Evolutionary conservation across 1,284 basidiomycete species (phyloP).

Genomic region (Puccinia coronata): DNA sequence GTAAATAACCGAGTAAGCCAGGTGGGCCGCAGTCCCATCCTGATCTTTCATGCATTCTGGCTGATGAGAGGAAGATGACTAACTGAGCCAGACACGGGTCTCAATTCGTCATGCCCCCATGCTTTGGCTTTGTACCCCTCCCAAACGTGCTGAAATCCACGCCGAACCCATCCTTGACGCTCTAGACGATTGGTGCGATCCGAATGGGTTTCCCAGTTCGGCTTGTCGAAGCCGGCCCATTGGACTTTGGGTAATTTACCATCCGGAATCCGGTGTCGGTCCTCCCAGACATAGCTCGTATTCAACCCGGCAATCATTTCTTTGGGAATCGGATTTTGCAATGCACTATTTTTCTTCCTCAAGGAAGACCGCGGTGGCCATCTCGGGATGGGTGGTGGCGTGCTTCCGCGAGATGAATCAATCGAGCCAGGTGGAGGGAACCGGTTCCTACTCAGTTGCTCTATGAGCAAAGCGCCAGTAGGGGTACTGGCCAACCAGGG

Average conservation of each 20-base stretch:
- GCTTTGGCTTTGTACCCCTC: conserved; percentile 47
- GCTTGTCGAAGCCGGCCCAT: conserved; percentile 29
- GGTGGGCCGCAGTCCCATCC: too few species aligned
- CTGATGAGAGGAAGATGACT: background rate
- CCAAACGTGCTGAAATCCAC: conserved; percentile 42
- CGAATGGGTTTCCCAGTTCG: conserved; percentile 11
- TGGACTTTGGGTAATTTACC: conserved; percentile 26
- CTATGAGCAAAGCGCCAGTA: background rate
- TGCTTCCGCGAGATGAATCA: conserved; percentile 8
- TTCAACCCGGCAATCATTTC: conserved; percentile 6
- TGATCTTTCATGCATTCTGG: background rate
- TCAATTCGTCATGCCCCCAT: conserved; percentile 45
- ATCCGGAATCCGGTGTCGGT: background rate
- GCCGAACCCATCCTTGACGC: conserved; percentile 34
- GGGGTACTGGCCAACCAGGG: background rate
- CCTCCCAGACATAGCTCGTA: conserved; percentile 19
- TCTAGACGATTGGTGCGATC: background rate
- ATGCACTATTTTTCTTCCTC: background rate
- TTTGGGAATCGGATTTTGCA: conserved; percentile 17
- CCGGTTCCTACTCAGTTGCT: conserved; percentile 25
- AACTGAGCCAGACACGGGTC: conserved; percentile 31
- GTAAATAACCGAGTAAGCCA: conserved; percentile 1
- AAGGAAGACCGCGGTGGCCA: background rate
- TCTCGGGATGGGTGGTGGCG: conserved; percentile 7
- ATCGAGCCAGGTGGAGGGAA: conserved; percentile 19